Evolutionary conservation across 805 yeast genomes (phyloP), one percentile per base, ranked within the genome.

Genomic region (Lachancea sp.): DNA sequence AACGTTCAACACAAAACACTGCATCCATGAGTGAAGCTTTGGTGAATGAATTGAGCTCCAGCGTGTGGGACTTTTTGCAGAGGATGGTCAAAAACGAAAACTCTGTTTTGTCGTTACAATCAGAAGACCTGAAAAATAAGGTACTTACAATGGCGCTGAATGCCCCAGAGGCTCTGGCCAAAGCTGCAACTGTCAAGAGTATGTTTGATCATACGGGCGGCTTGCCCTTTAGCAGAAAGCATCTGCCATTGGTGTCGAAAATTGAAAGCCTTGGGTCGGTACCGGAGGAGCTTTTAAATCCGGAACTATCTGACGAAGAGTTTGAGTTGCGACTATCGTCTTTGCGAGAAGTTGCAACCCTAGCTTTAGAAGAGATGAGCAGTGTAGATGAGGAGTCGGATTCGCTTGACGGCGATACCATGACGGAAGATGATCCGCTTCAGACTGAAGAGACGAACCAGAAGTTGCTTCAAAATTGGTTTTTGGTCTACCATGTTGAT

Each of bases 1-100:
- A 43, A 33, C 22, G 19, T 19, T 22, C 32, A 19, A 11, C 38
- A 9, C 38, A 15, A 10, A 31, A 43, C 26, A 8, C 46, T 2
- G 11, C 15, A 2, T 43, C 46, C 2, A 37, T 43, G 33, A 37
- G 46, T 19, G 40, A 43, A n/a, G 38, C n/a, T 26, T 17, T 43
- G 22, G 22, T 43, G 9, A 38, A 43, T 27, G 37, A 37, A 15
- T 17, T 43, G 9, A 42, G 46, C 7, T 33, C 40, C 20, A 43
- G 40, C 25, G 46, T 43, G 2, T 43, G 46, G 46, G 42, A 38
- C 5, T 43, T 43, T 32, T 18, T 43, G 26, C 41, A 43, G 33
- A 34, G 31, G 16, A 43, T 43, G 46, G 37, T 43, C 19, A 43
- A 32, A 25, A 30, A 43, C 35, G 38, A 37, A 25, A 35, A 38